Conservation (phyloP, 2,329 filamentous ascomycete genomes). For the Fusarium pseudograminearum region DNA sequence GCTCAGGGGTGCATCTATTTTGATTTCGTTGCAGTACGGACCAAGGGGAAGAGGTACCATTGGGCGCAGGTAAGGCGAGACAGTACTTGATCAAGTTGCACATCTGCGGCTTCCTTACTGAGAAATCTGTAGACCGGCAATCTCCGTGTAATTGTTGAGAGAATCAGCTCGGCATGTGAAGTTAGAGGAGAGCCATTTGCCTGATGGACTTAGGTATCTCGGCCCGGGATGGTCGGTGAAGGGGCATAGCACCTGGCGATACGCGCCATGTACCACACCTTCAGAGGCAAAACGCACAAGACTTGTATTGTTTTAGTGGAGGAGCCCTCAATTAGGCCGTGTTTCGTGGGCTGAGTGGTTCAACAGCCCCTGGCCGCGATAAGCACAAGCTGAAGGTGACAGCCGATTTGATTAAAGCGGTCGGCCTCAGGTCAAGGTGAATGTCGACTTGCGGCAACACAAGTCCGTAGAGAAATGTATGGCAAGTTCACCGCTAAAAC, state of each 20-base stretch:
- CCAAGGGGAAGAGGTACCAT: constrained; percentile 16
- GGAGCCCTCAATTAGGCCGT: constrained; percentile 20
- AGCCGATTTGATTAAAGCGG: constrained; percentile 22
- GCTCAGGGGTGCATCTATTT: constrained; percentile 33
- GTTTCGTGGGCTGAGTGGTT: constrained; percentile 33
- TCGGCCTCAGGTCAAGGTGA: background rate
- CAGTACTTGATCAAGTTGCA: constrained; percentile 11
- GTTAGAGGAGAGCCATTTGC: constrained; percentile 20
- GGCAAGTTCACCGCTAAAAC: constrained; percentile 43
- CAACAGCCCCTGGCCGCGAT: constrained; percentile 24
- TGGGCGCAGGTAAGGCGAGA: constrained; percentile 16
- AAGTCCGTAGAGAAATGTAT: constrained; percentile 21
- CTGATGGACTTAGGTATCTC: constrained; percentile 25
- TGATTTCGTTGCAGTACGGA: constrained; percentile 24
- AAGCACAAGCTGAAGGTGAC: constrained; percentile 35
- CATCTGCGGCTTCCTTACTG: background rate
- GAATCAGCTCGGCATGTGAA: constrained; percentile 22
- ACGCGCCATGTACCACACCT: constrained; percentile 32
- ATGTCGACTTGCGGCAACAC: constrained; percentile 27
- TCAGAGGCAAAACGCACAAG: constrained; percentile 11
- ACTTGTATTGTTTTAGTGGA: constrained; percentile 13
- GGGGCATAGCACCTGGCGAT: constrained; percentile 15
- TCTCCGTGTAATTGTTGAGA: constrained; percentile 26
- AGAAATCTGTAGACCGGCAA: constrained; percentile 16
- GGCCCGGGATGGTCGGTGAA: constrained; percentile 41